phyloP scores from a whole-genome alignment of 305 asterid species.

The Solanum hybrid region DNA sequence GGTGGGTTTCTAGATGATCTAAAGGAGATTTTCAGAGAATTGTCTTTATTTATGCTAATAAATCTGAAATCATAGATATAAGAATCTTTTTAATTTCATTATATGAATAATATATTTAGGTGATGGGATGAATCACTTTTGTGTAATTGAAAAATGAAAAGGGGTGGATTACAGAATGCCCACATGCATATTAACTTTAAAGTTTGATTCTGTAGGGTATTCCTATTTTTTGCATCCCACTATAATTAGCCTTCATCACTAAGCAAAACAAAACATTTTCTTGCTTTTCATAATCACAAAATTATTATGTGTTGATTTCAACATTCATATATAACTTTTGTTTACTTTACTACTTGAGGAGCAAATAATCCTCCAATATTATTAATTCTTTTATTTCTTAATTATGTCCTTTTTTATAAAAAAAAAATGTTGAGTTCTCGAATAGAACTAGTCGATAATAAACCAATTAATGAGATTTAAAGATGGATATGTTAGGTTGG shows the following conservation, averaged over 20 bases:
- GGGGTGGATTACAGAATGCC: conserved; percentile 4
- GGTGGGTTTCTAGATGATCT: neutral
- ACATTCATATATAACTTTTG: neutral
- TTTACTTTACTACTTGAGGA: neutral
- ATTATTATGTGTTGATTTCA: neutral
- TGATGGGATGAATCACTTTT: neutral
- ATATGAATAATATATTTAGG: neutral
- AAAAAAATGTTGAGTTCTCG: too few species aligned
- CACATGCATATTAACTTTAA: neutral
- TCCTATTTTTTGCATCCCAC: neutral
- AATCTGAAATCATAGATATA: neutral
- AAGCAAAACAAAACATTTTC: neutral
- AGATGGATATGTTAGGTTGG: too few species aligned
- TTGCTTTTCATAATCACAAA: neutral
- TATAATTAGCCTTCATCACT: conserved; percentile 1
- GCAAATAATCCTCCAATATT: neutral
- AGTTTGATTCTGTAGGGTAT: neutral
- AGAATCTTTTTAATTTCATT: neutral
- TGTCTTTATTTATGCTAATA: neutral
- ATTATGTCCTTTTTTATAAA: too few species aligned
- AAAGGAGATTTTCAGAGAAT: neutral
- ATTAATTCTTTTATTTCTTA: too few species aligned
- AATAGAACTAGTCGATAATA: too few species aligned
- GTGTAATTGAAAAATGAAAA: neutral
- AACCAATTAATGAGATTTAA: too few species aligned